Base-by-base conservation (phyloP, 495 filamentous ascomycete genomes). In the Hypoxylon fuscum region DNA sequence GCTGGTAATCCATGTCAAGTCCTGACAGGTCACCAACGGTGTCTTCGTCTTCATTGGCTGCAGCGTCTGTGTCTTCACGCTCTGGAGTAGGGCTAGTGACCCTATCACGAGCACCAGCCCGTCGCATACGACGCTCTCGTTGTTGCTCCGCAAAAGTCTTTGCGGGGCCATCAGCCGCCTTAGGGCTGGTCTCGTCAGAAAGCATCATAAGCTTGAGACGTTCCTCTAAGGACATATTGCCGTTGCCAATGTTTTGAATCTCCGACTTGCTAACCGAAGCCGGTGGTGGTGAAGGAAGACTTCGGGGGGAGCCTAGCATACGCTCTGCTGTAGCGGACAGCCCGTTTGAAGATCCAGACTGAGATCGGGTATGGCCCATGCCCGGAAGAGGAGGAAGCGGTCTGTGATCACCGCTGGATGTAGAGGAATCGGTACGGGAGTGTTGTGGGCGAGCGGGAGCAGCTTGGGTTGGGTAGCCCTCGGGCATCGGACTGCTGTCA, bases 171-270 rank as follows among this genome's bases (percentile, higher is more conserved):
- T 67, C 66, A 21, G 77, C 75, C 3, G 76, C 65, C 69, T 84
- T 83, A 43, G 78, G 74, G 51, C 73, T 76, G 15, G 76, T 73
- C 52, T 87, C 79, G 59, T 89, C 87, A 45, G 83, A 79, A 32
- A 92, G 81, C 87, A 91, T 90, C 90, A 96, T 93, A 22, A 95
- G 82, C 58, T 84, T 85, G 22, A 96, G 80, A 22, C 91, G 80
- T 48, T 96, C 92, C 66, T 96, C 90, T 3, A 96, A 77, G 3
- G 90, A 81, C 88, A 94, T 90, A 21, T 83, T 87, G 14, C 81
- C 81, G 55, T 85, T 85, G 20, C 81, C 82, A 71, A 90, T 86
- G 21, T 83, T 85, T 4, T 88, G 82, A 46, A 89, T 85, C 37
- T 96, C 91, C 5, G 85, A 77, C 72, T 92, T 92, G 60, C 79